Evolutionary conservation across 192 early-diverging fungal species (phyloP), one percentile per base, ranked within the genome.

Genomic region (Globomyces pollinis-pini): DNA sequence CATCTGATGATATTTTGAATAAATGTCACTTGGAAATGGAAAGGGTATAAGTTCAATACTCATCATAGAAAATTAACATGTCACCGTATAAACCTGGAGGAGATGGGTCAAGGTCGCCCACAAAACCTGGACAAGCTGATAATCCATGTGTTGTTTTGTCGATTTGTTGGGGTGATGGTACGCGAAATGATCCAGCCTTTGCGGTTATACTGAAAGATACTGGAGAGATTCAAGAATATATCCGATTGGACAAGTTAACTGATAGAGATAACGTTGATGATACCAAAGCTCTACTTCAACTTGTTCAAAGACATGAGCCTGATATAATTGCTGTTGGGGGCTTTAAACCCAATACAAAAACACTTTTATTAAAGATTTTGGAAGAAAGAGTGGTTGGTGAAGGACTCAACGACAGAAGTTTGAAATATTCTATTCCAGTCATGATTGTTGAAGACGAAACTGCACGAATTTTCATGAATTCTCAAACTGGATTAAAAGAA

Each of bases 361-460:
- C 67, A 6, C 57, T 85, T 30, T 69, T 98, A 54, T 68, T 88
- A 21, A 83, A 84, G 50, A 80, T 82, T 21, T 78, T 91, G 34
- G 66, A 78, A 57, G 74, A 69, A 20, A 64, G 39, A 23, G 55
- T 67, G 13, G 23, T 49, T 31, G 60, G 44, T n/a, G 60, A 34
- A 5, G 30, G 44, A 13, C n/a, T n/a, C n/a, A 35, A 43, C 29
- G 20, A n/a, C 20, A 16, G 51, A 7, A 47, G 43, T 15, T 24
- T 59, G 9, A 45, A 51, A 20, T 42, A 54, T 2, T 65, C 57
- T 8, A 15, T 70, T 4, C 11, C 33, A 18, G 61, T 96, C 23
- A 75, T 83, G 2, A 83, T 93, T 55, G 85, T 88, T 8, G 83
- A 88, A 44, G 96, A 99, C 72, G 91, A 94, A 57, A 84, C 84